A percentile compares a stretch with the other conserved stretches of the same genome.
These are phyloP conservation scores for Russula compacta DNA, from an alignment of 768 basidiomycete species.

Conservation along the genomic window DNA sequence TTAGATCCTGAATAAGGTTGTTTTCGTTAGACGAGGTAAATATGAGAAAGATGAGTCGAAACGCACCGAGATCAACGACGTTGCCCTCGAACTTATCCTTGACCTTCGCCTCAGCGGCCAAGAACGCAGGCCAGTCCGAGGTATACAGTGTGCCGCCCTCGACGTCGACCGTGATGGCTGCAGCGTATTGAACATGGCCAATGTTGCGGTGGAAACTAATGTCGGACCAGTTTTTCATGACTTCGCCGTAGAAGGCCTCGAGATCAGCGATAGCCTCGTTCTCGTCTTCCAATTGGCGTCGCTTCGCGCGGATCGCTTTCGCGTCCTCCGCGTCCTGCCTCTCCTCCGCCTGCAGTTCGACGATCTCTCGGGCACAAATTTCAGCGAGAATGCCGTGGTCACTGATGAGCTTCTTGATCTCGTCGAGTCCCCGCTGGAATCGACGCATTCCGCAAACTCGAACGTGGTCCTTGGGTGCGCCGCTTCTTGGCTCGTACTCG, in stretches of 20 bases:
- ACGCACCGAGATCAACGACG: background rate
- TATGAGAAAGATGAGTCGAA: background rate
- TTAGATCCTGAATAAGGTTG: slow-evolving; percentile 1
- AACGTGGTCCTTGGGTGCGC: background rate
- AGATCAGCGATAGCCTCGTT: background rate
- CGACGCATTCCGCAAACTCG: background rate
- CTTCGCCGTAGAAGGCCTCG: background rate
- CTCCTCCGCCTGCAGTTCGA: background rate
- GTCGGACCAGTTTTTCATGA: background rate
- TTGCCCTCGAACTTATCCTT: background rate
- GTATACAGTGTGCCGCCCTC: background rate
- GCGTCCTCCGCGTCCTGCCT: background rate
- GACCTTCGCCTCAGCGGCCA: background rate
- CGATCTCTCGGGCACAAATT: background rate
- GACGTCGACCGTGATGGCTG: background rate
- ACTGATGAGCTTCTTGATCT: background rate
- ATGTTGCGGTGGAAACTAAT: background rate
- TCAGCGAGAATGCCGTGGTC: background rate
- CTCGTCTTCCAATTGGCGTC: background rate
- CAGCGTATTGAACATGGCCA: background rate
- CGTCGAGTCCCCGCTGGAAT: background rate
- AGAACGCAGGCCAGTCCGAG: background rate
- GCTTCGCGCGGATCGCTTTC: background rate
- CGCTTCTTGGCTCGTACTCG: background rate
- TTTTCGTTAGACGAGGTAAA: background rate